Percentiles rank a stretch among this genome's conserved stretches.
These are phyloP conservation scores for Verticillium alfalfae DNA, from an alignment of 2,329 filamentous ascomycete genomes.

Conservation along the genomic window DNA sequence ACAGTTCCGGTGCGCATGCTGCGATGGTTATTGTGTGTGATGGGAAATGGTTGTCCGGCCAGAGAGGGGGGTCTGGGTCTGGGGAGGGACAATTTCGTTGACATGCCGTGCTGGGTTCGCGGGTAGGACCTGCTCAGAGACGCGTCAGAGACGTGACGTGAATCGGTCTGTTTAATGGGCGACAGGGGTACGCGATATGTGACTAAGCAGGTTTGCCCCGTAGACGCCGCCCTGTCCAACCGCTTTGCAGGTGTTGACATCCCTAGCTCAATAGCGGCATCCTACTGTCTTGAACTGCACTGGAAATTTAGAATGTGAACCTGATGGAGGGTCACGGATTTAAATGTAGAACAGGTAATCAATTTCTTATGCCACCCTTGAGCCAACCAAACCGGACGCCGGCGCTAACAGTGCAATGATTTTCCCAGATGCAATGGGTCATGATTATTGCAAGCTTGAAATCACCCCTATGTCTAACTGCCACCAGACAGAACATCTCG, in stretches of 20 bases:
- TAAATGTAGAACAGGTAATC: background rate
- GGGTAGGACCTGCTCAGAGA: constrained; percentile 8
- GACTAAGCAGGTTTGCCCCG: background rate
- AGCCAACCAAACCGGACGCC: background rate
- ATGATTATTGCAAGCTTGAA: background rate
- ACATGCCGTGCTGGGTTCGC: background rate
- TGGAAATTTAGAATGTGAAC: too few species aligned
- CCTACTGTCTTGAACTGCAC: too few species aligned
- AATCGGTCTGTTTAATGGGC: constrained; percentile 1
- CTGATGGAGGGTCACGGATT: too few species aligned
- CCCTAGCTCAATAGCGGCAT: too few species aligned
- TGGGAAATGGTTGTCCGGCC: background rate
- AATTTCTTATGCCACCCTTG: background rate
- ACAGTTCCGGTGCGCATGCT: background rate
- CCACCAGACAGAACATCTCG: background rate
- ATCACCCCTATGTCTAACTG: background rate
- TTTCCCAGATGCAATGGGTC: background rate
- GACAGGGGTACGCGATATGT: constrained; percentile 1
- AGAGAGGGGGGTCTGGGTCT: background rate
- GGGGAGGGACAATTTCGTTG: background rate
- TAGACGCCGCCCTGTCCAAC: background rate
- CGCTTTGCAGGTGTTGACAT: background rate
- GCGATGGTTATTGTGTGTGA: constrained; percentile 1
- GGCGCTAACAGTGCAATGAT: background rate
- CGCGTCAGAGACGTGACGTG: constrained; percentile 27